Percentiles rank a stretch among this genome's conserved stretches.
Conservation (phyloP, 768 basidiomycete genomes). For the Pholiota conissans region DNA sequence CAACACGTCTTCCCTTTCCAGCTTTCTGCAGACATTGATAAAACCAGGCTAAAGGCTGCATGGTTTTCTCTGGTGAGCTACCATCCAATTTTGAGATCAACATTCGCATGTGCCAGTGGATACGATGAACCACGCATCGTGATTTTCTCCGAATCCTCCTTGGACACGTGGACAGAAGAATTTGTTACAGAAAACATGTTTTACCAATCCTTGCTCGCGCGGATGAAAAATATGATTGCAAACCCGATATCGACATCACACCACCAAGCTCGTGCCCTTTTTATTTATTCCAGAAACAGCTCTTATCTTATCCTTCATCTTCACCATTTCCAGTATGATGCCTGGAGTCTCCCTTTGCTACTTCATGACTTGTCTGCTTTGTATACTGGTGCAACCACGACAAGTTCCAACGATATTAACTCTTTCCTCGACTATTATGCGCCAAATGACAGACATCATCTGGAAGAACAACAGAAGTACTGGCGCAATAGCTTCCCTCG, state of each 20-base stretch:
- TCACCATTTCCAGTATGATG: constrained; percentile 54
- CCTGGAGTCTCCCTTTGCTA: constrained; percentile 43
- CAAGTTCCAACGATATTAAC: constrained; percentile 22
- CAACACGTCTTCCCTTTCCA: constrained; percentile 44
- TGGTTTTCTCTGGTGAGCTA: constrained; percentile 36
- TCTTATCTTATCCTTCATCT: constrained; percentile 30
- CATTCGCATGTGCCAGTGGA: constrained; percentile 34
- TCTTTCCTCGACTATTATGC: constrained; percentile 28
- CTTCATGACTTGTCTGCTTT: constrained; percentile 37
- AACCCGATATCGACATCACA: constrained; percentile 21
- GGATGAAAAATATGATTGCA: constrained; percentile 24
- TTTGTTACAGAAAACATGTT: constrained; percentile 12
- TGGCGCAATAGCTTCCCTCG: constrained; percentile 35
- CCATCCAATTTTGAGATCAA: constrained; percentile 43
- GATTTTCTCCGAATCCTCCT: constrained; percentile 18
- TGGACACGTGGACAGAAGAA: constrained; percentile 24
- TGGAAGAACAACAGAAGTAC: constrained; percentile 29
- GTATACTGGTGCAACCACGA: constrained; percentile 28
- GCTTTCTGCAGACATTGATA: constrained; percentile 29
- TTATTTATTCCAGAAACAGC: constrained; percentile 21
- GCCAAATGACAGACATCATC: constrained; percentile 18
- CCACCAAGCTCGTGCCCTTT: constrained; percentile 24
- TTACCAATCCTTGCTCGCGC: constrained; percentile 13
- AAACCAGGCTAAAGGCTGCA: constrained; percentile 26
- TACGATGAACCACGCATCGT: constrained; percentile 26